Conservation (phyloP, 2,329 filamentous ascomycete genomes). For the Talaromyces albobiverticillius region DNA sequence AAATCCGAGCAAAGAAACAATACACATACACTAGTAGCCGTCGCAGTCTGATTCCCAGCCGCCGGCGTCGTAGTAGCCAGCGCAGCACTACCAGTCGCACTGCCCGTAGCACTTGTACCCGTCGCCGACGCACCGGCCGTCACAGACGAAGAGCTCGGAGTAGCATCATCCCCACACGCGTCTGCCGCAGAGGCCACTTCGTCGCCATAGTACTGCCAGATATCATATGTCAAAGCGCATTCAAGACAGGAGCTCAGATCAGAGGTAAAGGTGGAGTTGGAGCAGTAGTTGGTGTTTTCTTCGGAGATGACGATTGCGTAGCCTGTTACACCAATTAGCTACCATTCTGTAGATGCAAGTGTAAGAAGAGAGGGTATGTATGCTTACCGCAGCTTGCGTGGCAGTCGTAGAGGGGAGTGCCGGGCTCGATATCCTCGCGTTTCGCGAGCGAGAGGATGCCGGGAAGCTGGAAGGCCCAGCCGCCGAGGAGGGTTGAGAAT, state of each 20-base stretch:
- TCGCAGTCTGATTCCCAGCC: background rate
- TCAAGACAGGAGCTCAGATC: conserved; percentile 34
- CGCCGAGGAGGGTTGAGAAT: background rate
- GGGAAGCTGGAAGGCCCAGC: background rate
- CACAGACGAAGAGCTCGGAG: conserved; percentile 8
- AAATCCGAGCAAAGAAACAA: background rate
- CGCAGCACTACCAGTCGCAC: background rate
- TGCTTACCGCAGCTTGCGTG: conserved; percentile 33
- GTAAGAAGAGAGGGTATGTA: background rate
- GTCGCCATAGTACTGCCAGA: conserved; percentile 46
- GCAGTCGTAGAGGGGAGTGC: conserved; percentile 32
- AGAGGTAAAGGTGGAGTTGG: conserved; percentile 25
- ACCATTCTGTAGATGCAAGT: no score
- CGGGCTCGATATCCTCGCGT: conserved; percentile 17
- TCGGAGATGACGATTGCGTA: conserved; percentile 25
- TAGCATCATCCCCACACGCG: conserved; percentile 26
- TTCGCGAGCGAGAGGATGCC: background rate
- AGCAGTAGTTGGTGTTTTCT: conserved; percentile 23
- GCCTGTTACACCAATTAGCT: no score
- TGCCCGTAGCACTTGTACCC: background rate
- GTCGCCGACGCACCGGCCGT: background rate
- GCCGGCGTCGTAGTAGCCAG: background rate
- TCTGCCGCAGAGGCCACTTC: conserved; percentile 38
- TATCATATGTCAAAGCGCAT: conserved; percentile 43
- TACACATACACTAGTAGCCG: background rate